Evolutionary conservation across 108 stramenopile species (phyloP), one percentile per base, ranked within the genome.

Genomic region (Aurantiochytrium sp.): DNA sequence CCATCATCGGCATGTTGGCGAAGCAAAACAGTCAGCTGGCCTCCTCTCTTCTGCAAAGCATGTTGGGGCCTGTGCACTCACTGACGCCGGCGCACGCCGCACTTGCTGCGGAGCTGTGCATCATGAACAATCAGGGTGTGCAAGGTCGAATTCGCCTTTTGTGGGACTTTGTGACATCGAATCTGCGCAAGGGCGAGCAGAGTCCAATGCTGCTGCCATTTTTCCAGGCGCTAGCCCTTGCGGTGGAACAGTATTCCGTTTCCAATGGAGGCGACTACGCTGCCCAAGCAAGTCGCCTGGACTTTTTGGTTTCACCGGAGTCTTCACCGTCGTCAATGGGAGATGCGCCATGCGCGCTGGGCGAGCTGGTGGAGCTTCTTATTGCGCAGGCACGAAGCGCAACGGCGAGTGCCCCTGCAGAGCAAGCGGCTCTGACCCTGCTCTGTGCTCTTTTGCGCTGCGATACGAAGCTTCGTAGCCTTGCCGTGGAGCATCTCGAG

Each of bases 81-180:
- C 51, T 83, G 12, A 83, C 76, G 49, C 76, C 76, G n/a, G 76
- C 76, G n/a, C 76, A 83, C 51, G 76, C 76, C 6, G 76, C 76
- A 12, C 51, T 83, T 12, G 76, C 51, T 35, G 76, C 49, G 18
- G 76, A 83, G 51, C 3, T 83, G 3, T 83, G 76, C 76, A 83
- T 28, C 4, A 47, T 83, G 18, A 8, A 23, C 12, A 4, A 83
- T 35, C 43, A 53, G n/a, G 76, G 76, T 23, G 28, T 53, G n/a
- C 18, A 83, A 35, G 18, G 23, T 8, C 76, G 76, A 12, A 53
- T 83, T 12, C 76, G 76, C 12, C 12, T 53, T 12, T 35, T 83
- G 76, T 83, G 76, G 76, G 51, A 55, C 6, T 83, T 53, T 83
- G 76, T 83, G 19, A 16, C 49, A 12, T 12, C 10, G 1, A 53